Evolutionary conservation across 768 basidiomycete genomes (phyloP).

Genomic region (Terana coerulea): DNA sequence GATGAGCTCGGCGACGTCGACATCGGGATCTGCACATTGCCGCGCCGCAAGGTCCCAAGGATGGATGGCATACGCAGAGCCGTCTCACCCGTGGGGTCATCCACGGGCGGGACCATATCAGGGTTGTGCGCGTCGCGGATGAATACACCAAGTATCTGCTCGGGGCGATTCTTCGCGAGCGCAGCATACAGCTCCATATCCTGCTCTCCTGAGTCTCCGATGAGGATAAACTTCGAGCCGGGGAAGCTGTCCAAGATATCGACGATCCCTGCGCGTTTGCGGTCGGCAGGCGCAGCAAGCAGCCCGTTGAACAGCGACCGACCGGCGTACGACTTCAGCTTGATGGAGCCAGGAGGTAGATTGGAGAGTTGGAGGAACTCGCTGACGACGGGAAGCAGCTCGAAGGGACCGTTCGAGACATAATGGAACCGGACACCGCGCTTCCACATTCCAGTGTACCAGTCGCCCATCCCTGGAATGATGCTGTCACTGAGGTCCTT

Average conservation of each 20-base stretch:
- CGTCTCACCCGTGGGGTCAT: constrained; percentile 58
- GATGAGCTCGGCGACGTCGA: not conserved
- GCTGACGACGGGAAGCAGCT: constrained; percentile 72
- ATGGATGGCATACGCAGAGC: constrained; percentile 11
- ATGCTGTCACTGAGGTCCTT: constrained; percentile 74
- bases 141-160: constrained; percentile 75
- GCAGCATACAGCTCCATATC: constrained; percentile 88
- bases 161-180: constrained; percentile 63
- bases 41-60: too few relatives aligned
- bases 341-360: constrained; percentile 74
- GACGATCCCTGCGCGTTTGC: constrained; percentile 79
- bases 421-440: constrained; percentile 82
- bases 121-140: constrained; percentile 67
- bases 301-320: constrained; percentile 81
- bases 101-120: constrained; percentile 36
- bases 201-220: constrained; percentile 94
- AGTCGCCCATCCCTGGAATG: constrained; percentile 80
- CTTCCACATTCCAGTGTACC: constrained; percentile 68
- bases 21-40: too few relatives aligned
- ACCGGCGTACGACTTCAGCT: constrained; percentile 81
- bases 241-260: constrained; percentile 76
- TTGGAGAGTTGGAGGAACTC: constrained; percentile 70
- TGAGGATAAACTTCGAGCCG: constrained; percentile 70
- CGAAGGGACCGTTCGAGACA: constrained; percentile 88
- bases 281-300: constrained; percentile 73